Base-by-base conservation (phyloP, 345 rosid genomes). In the Sonneratia caseolaris region DNA sequence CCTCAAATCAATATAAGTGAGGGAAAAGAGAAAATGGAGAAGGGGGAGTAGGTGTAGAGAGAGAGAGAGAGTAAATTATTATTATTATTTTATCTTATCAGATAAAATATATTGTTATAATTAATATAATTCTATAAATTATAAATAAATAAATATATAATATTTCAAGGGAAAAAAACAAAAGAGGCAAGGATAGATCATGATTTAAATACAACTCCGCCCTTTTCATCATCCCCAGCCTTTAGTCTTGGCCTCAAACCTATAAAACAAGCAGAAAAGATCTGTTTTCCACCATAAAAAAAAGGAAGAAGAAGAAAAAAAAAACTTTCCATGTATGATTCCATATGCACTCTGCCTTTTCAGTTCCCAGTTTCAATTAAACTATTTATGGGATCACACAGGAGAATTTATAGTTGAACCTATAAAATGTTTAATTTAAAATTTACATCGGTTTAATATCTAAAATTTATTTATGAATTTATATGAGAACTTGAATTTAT, bases 291-390 rank as follows among this genome's bases (percentile, higher is more conserved):
- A 27, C 32, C 32, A 0, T 27, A 27, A 27, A 27, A 27, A 27
- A 27, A 27, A 27, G 32, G 32, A 27, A 27, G 32, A 27, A 27
- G 32, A 27, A 45, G 13, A 45, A 71, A 32, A 27, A 27, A 47
- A 49, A 42, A 42, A 32, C 16, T 35, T 35, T 35, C 64, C 19
- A 49, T 66, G 64, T 43, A 47, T 61, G 74, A n/a, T 64, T 62
- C 74, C 74, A 71, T 68, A 71, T 62, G 74, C 74, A 62, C 74
- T 2, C 42, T 56, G 24, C 57, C 45, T 71, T 71, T n/a, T n/a
- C n/a, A n/a, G n/a, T n/a, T n/a, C n/a, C n/a, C n/a, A n/a, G n/a
- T n/a, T n/a, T n/a, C n/a, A n/a, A n/a, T n/a, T n/a, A n/a, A n/a
- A n/a, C n/a, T n/a, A n/a, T n/a, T n/a, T n/a, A n/a, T n/a, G n/a